phyloP scores from a whole-genome alignment of 306 rosid genomes.

The Bauhinia variegata region DNA sequence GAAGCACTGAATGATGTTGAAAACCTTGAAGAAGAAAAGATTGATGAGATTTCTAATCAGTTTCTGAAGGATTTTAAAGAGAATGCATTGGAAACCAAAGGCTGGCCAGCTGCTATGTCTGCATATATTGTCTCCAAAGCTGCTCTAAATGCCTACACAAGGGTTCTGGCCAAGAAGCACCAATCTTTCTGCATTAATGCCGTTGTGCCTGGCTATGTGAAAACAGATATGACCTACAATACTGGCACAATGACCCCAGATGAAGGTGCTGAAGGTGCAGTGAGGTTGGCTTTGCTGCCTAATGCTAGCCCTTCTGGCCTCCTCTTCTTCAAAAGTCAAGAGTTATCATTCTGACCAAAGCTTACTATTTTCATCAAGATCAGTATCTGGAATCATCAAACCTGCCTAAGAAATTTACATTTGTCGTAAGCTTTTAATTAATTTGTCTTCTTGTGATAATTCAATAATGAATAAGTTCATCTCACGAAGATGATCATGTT shows the following conservation, averaged over 20 bases:
- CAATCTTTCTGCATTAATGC: constrained; percentile 27
- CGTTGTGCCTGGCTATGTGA: constrained; percentile 36
- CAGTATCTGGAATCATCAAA: no score
- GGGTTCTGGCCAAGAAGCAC: constrained; percentile 36
- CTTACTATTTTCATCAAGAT: no score
- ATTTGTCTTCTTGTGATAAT: no score
- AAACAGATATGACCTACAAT: constrained; percentile 35
- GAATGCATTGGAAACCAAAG: constrained; percentile 33
- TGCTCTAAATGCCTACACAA: constrained; percentile 41
- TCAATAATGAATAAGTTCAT: no score
- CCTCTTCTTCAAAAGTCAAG: constrained; percentile 22
- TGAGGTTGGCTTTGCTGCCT: constrained; percentile 43
- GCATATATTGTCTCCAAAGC: constrained; percentile 41
- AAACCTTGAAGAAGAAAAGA: constrained; percentile 37
- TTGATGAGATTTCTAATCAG: constrained; percentile 31
- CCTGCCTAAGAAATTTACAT: no score
- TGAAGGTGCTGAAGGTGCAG: constrained; percentile 43
- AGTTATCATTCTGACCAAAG: neutral
- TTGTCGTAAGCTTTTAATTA: no score
- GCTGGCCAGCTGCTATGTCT: constrained; percentile 33
- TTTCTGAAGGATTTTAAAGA: constrained; percentile 39
- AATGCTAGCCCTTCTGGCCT: no score
- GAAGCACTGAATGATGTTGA: constrained; percentile 25
- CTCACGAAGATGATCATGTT: no score
- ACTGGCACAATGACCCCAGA: constrained; percentile 30